Percentiles rank a stretch among this genome's conserved stretches.
Conservation (phyloP, 2,329 filamentous ascomycete species). For the Sclerotinia sclerotiorum region DNA sequence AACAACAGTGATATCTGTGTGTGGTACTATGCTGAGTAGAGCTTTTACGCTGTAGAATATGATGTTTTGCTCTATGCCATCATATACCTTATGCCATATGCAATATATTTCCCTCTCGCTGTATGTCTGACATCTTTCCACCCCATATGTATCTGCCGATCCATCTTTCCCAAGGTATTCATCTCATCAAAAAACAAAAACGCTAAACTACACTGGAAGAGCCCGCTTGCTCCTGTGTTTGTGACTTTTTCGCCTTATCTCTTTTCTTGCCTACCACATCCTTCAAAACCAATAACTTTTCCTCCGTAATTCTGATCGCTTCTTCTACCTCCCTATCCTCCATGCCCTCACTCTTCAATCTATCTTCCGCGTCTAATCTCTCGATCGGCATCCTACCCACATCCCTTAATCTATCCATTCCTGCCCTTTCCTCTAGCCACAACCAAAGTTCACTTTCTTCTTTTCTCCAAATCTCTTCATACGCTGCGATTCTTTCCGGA, state of each 20-base stretch:
- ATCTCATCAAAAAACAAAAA: neutral
- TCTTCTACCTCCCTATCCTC: constrained; percentile 37
- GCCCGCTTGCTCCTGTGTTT: neutral
- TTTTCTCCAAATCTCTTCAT: constrained; percentile 74
- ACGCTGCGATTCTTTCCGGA: constrained; percentile 73
- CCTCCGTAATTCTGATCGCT: constrained; percentile 67
- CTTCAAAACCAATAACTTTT: constrained; percentile 76
- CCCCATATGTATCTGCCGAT: neutral
- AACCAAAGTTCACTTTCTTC: constrained; percentile 43
- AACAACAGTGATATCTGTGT: constrained; percentile 1
- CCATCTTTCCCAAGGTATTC: neutral
- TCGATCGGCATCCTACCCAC: constrained; percentile 37
- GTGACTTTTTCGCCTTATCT: neutral
- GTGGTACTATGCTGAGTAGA: neutral
- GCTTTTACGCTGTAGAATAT: constrained; percentile 17
- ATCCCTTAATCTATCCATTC: constrained; percentile 74
- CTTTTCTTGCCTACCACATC: constrained; percentile 57
- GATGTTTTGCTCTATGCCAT: neutral
- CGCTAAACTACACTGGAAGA: neutral
- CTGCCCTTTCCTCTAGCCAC: constrained; percentile 40
- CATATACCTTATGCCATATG: neutral
- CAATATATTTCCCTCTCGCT: neutral
- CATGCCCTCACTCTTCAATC: constrained; percentile 31
- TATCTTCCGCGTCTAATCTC: constrained; percentile 32
- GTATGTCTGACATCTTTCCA: neutral